Conservation (phyloP, 2,329 filamentous ascomycete genomes). For the Lecanicillium sp. region DNA sequence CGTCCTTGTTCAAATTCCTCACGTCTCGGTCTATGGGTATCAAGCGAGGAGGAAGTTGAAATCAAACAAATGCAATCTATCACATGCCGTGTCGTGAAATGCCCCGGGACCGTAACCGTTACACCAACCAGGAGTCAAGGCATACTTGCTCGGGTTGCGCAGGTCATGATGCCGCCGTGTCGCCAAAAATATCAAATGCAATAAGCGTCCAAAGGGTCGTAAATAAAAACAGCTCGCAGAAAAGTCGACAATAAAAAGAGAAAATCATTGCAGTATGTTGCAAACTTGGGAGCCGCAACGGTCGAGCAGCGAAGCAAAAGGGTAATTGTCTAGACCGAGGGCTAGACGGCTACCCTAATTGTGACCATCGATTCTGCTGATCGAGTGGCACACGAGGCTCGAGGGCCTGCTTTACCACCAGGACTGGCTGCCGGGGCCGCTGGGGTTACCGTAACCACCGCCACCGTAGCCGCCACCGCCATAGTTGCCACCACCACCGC, state of each 20-base stretch:
- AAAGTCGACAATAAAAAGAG: background rate
- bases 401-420: slow-evolving; percentile 52
- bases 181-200: slow-evolving; percentile 24
- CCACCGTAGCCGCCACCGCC: slow-evolving; percentile 32
- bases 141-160: slow-evolving; percentile 28
- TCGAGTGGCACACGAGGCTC: background rate
- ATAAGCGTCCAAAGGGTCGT: slow-evolving; percentile 21
- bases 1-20: slow-evolving; percentile 31
- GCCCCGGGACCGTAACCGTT: slow-evolving; percentile 32
- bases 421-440: slow-evolving; percentile 59
- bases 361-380: background rate
- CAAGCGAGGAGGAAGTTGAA: slow-evolving; percentile 37
- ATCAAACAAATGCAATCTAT: slow-evolving; percentile 41
- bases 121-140: slow-evolving; percentile 26
- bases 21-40: slow-evolving; percentile 40
- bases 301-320: background rate
- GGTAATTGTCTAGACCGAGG: background rate
- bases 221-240: slow-evolving; percentile 2
- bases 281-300: background rate
- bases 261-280: slow-evolving; percentile 21
- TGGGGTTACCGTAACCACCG: slow-evolving; percentile 58
- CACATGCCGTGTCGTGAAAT: slow-evolving; percentile 36
- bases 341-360: background rate
- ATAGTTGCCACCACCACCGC: slow-evolving; percentile 25
- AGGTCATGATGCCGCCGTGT: slow-evolving; percentile 39